Conservation (phyloP, 306 rosid genomes). For the Gleditsia sinensis region DNA sequence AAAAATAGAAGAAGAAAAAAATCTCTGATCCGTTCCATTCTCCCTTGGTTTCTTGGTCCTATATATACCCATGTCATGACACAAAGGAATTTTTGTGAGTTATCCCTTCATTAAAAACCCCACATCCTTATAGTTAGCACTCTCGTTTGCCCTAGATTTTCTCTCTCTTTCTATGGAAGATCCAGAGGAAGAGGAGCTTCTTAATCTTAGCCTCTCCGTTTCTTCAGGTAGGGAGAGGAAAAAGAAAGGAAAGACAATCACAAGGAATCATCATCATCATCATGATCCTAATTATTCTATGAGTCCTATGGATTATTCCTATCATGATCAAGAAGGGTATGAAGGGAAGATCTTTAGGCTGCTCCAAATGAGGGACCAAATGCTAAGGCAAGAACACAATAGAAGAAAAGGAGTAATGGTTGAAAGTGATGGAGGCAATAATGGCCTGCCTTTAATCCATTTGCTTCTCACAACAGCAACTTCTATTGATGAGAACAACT, state of each 20-base stretch:
- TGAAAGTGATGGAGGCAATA: slow-evolving; percentile 35
- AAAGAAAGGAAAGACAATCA: slow-evolving; percentile 48
- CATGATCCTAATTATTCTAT: background rate
- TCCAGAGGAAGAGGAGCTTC: slow-evolving; percentile 63
- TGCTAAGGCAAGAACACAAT: slow-evolving; percentile 55
- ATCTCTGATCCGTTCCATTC: slow-evolving; percentile 23
- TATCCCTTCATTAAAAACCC: slow-evolving; percentile 43
- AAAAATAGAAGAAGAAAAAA: background rate
- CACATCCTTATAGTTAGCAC: slow-evolving; percentile 21
- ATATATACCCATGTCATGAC: slow-evolving; percentile 55
- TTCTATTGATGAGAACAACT: slow-evolving; percentile 45
- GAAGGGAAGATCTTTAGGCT: slow-evolving; percentile 69
- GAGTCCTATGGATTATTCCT: slow-evolving; percentile 24
- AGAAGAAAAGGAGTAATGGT: slow-evolving; percentile 22
- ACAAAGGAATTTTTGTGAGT: slow-evolving; percentile 46
- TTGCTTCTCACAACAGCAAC: slow-evolving; percentile 64
- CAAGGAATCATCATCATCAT: background rate
- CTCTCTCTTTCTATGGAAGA: slow-evolving; percentile 62
- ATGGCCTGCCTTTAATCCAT: slow-evolving; percentile 66
- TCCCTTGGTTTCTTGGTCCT: slow-evolving; percentile 40
- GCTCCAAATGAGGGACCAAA: slow-evolving; percentile 73
- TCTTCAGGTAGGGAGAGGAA: slow-evolving; percentile 50
- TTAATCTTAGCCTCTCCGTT: slow-evolving; percentile 76
- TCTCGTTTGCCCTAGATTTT: slow-evolving; percentile 36
- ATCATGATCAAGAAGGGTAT: slow-evolving; percentile 45